These are phyloP conservation scores for Trypanosoma boissoni DNA, from an alignment of 208 protist species.

Conservation along the genomic window DNA sequence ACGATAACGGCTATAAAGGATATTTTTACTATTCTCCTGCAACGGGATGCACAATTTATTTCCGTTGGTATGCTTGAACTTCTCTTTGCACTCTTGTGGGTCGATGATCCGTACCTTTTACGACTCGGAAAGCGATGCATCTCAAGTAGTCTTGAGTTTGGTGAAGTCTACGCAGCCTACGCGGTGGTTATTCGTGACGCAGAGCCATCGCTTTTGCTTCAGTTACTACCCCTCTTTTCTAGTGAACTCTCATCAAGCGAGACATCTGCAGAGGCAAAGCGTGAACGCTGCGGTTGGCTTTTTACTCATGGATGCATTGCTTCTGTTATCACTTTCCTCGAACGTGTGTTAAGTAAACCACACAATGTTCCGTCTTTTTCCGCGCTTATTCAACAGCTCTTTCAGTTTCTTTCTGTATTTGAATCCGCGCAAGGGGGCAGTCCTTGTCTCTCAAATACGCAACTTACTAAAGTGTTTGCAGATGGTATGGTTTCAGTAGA, in stretches of 20 bases:
- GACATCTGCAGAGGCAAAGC: constrained; percentile 26
- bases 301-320: constrained; percentile 55
- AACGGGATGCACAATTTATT: constrained; percentile 31
- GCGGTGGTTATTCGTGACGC: constrained; percentile 38
- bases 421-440: constrained; percentile 52
- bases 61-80: constrained; percentile 27
- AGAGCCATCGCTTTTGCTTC: constrained; percentile 27
- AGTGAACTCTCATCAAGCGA: constrained; percentile 27
- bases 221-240: constrained; percentile 48
- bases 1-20: constrained; percentile 8
- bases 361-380: constrained; percentile 37
- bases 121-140: constrained; percentile 60
- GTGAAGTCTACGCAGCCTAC: constrained; percentile 51
- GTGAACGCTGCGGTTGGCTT: constrained; percentile 66
- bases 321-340: constrained; percentile 45
- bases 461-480: constrained; percentile 42
- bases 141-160: constrained; percentile 45
- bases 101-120: constrained; percentile 36
- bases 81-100: constrained; percentile 48
- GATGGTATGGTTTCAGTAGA: constrained; percentile 35
- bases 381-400: constrained; percentile 55
- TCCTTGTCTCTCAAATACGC: constrained; percentile 49
- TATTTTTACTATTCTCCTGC: constrained; percentile 53
- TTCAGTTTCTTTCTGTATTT: constrained; percentile 67
- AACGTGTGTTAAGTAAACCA: constrained; percentile 32